A percentile compares a stretch with the other conserved stretches of the same genome.
phyloP scores from a whole-genome alignment of 768 basidiomycete genomes.

The Tricholoma bakamatsutake region DNA sequence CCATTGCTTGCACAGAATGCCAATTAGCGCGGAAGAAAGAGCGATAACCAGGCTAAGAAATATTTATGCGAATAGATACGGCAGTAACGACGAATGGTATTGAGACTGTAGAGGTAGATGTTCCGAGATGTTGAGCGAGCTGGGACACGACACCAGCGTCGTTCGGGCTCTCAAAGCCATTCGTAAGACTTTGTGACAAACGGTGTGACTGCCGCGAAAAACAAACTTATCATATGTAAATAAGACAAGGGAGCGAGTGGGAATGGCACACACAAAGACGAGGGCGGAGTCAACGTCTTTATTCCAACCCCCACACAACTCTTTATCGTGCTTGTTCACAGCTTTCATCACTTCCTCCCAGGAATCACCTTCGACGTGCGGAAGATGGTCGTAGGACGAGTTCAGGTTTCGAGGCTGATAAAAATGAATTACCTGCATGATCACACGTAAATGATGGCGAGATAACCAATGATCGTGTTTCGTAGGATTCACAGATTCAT shows the following conservation, averaged over 20 bases:
- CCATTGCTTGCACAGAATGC: constrained; percentile 3
- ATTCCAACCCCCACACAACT: neutral
- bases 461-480: too few relatives aligned
- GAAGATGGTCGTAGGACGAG: neutral
- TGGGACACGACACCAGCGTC: neutral
- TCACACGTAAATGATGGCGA: too few relatives aligned
- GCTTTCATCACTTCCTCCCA: neutral
- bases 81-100: neutral
- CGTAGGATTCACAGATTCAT: too few relatives aligned
- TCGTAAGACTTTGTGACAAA: neutral
- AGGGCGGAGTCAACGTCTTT: neutral
- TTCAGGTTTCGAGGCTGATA: neutral
- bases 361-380: neutral
- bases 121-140: neutral
- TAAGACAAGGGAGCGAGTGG: neutral
- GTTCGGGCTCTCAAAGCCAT: neutral
- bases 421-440: too few relatives aligned
- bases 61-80: constrained; percentile 3
- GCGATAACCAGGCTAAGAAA: constrained; percentile 6
- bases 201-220: neutral
- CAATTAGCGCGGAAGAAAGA: constrained; percentile 1
- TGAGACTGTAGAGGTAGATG: neutral
- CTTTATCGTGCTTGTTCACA: neutral
- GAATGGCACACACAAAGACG: neutral
- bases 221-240: neutral